A percentile compares a stretch with the other conserved stretches of the same genome.
phyloP scores from a whole-genome alignment of 495 filamentous ascomycete species.

The Acidomyces sp. region DNA sequence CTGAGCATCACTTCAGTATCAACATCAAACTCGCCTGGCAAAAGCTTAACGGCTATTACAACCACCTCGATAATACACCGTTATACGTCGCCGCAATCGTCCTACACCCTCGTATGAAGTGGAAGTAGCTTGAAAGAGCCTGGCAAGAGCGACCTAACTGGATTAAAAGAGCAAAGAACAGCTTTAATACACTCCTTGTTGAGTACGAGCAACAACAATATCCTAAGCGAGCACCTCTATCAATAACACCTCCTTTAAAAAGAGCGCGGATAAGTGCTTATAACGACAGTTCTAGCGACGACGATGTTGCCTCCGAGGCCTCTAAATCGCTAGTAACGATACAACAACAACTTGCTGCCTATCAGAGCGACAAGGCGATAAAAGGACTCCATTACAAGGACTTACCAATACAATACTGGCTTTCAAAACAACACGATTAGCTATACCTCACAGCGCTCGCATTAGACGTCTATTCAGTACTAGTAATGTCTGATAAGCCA shows the following conservation, averaged over 20 bases:
- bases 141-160: slow-evolving; percentile 3
- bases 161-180: slow-evolving; percentile 3
- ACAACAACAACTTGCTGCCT: not conserved
- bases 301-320: not conserved
- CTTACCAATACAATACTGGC: slow-evolving; percentile 3
- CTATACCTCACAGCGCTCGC: slow-evolving; percentile 1
- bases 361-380: not conserved
- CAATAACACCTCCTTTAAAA: not conserved
- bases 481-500: slow-evolving; percentile 8
- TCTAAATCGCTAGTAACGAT: not conserved
- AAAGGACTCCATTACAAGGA: not conserved
- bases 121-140: slow-evolving; percentile 1
- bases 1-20: slow-evolving; percentile 6
- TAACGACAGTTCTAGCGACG: not conserved
- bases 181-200: not conserved
- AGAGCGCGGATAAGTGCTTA: not conserved
- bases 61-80: slow-evolving; percentile 3
- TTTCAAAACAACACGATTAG: not conserved
- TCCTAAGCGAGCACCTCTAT: not conserved
- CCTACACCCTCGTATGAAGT: slow-evolving; percentile 8
- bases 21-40: slow-evolving; percentile 9
- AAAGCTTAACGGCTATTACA: slow-evolving; percentile 10
- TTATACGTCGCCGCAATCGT: slow-evolving; percentile 5
- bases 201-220: not conserved
- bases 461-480: slow-evolving; percentile 4